Evolutionary conservation across 2,329 filamentous ascomycete genomes (phyloP).

Genomic region (Colletotrichum sojae): DNA sequence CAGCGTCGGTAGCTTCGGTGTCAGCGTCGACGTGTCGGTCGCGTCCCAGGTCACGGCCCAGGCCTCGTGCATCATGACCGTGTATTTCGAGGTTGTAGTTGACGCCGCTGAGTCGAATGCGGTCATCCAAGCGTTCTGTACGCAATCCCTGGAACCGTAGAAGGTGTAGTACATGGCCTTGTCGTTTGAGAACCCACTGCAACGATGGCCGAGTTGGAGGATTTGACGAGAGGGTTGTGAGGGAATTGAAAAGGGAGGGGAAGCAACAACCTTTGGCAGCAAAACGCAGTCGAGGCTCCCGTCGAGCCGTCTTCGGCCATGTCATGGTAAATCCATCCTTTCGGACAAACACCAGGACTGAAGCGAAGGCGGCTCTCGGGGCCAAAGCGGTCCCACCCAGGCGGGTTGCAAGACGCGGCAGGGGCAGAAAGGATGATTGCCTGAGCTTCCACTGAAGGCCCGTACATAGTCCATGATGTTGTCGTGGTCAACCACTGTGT

Average conservation of each 20-base stretch:
- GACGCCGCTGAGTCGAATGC: not conserved
- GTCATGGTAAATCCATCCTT: constrained; percentile 24
- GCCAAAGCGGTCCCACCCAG: not conserved
- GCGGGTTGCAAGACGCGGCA: constrained; percentile 26
- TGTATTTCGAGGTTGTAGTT: too few relatives aligned
- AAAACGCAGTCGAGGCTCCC: constrained; percentile 25
- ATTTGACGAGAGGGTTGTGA: not conserved
- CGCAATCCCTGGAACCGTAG: not conserved
- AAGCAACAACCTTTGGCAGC: constrained; percentile 19
- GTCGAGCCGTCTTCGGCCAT: constrained; percentile 1
- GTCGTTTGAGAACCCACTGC: too few relatives aligned
- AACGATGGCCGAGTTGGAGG: not conserved
- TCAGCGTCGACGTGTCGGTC: constrained; percentile 27
- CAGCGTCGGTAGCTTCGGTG: constrained; percentile 29
- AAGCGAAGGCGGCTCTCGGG: constrained; percentile 11
- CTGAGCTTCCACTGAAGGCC: not conserved
- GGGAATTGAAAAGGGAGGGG: not conserved
- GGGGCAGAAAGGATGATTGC: constrained; percentile 1
- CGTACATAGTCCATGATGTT: not conserved
- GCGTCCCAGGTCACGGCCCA: constrained; percentile 26
- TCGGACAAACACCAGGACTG: constrained; percentile 30
- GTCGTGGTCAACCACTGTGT: constrained; percentile 7
- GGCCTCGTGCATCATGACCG: too few relatives aligned
- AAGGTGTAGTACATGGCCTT: not conserved
- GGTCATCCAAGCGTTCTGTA: not conserved